phyloP scores from a whole-genome alignment of 2,329 filamentous ascomycete species.

The Rutstroemia sp. region DNA sequence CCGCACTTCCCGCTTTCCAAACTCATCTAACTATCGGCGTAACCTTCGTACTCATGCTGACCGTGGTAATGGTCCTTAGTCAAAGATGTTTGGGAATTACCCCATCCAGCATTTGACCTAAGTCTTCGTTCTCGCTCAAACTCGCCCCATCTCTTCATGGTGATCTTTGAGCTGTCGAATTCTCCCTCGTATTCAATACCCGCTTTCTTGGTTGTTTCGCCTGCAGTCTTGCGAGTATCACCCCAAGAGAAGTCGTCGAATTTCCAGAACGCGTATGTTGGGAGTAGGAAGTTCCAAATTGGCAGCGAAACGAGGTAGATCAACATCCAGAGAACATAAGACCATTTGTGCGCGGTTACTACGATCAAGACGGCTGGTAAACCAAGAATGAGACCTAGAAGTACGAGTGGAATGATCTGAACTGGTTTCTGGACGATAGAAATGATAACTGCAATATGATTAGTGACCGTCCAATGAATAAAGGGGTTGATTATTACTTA shows the following conservation, averaged over 20 bases:
- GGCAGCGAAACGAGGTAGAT: slow-evolving; percentile 92
- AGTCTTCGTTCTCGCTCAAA: slow-evolving; percentile 66
- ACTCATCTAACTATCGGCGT: slow-evolving; percentile 15
- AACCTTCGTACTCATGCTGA: slow-evolving; percentile 20
- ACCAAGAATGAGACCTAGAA: slow-evolving; percentile 86
- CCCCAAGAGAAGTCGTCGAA: slow-evolving; percentile 99
- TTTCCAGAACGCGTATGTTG: slow-evolving; percentile 96
- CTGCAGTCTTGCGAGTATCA: slow-evolving; percentile 90
- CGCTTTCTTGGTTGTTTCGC: slow-evolving; percentile 80
- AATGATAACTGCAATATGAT: slow-evolving; percentile 57
- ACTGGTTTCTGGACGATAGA: slow-evolving; percentile 71
- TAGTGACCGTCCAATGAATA: slow-evolving; percentile 6
- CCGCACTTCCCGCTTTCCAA: not conserved
- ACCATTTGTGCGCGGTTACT: slow-evolving; percentile 84
- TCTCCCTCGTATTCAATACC: slow-evolving; percentile 87
- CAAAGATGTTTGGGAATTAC: slow-evolving; percentile 9
- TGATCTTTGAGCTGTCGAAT: slow-evolving; percentile 98
- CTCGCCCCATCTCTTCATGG: slow-evolving; percentile 98
- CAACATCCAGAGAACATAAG: slow-evolving; percentile 93
- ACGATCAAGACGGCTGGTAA: slow-evolving; percentile 88
- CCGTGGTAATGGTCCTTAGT: slow-evolving; percentile 15
- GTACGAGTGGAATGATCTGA: slow-evolving; percentile 83
- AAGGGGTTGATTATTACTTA: slow-evolving; percentile 41
- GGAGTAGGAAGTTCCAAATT: slow-evolving; percentile 95
- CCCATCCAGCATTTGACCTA: slow-evolving; percentile 16